Percentiles rank a stretch among this genome's conserved stretches.
phyloP scores from a whole-genome alignment of 225 moss, liverwort and hornwort species.

The Sphagnum contortum region DNA sequence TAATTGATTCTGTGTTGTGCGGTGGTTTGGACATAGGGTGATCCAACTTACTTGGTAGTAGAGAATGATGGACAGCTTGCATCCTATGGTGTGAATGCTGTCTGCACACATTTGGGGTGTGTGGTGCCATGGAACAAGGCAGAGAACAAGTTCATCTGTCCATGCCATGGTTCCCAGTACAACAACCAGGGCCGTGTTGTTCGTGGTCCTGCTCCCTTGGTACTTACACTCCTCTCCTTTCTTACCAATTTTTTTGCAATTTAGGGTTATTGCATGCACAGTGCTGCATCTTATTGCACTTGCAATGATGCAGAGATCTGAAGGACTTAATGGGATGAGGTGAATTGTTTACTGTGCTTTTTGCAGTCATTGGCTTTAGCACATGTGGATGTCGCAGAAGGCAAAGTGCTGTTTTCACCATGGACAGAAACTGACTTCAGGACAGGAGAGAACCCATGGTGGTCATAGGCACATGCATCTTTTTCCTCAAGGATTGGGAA shows the following conservation, averaged over 20 bases:
- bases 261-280: too few relatives aligned
- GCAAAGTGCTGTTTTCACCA: conserved; percentile 57
- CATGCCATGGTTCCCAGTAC: conserved; percentile 92
- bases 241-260: too few relatives aligned
- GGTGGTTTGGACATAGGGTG: conserved; percentile 23
- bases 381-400: conserved; percentile 64
- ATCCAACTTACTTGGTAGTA: conserved; percentile 84
- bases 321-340: too few relatives aligned
- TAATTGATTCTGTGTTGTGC: too few relatives aligned
- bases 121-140: conserved; percentile 86
- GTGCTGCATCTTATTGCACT: background rate
- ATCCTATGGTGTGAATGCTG: conserved; percentile 62
- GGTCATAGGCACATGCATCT: conserved; percentile 42
- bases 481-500: too few relatives aligned
- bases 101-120: conserved; percentile 93
- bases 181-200: conserved; percentile 66
- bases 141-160: conserved; percentile 91
- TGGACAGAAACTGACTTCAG: conserved; percentile 82
- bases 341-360: background rate
- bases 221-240: background rate
- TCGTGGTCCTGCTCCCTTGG: conserved; percentile 80
- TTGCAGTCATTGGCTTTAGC: conserved; percentile 61
- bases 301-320: too few relatives aligned
- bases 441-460: conserved; percentile 77
- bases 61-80: conserved; percentile 69